Base-by-base conservation (phyloP, 2,329 filamentous ascomycete genomes). In the Thelonectria olida region DNA sequence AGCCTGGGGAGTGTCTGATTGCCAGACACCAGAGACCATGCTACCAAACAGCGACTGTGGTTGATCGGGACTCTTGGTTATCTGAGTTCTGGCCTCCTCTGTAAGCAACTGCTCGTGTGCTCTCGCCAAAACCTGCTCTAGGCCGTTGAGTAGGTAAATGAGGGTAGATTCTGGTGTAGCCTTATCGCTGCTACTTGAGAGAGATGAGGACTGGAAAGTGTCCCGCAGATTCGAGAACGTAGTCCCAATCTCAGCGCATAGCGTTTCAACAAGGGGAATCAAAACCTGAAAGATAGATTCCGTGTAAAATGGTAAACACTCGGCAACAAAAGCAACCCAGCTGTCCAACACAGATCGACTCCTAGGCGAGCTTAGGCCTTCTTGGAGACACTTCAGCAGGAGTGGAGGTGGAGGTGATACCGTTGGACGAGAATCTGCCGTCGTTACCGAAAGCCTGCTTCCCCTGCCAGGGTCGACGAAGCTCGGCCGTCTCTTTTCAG, bases 11-110 rank as follows among this genome's bases (percentile, higher is more conserved):
- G 87, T 83, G 61, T 97, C 93, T 1, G 91, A 87, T 36, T 92
- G 86, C 74, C 97, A 97, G 0, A 97, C 92, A 1, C 93, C 93
- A 1, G 93, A 96, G 2, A 97, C 92, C 88, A 97, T 97, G 68
- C 92, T 97, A 44, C 93, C 93, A 72, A 98, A 97, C 74, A 97
- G 95, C 5, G 93, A 90, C 73, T 94, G 92, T 13, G 90, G 88
- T 67, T 92, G 91, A 71, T 96, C 92, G 20, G 93, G 92, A 61
- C 88, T 90, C 78, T 97, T 97, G 42, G 84, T 81, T 31, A 87
- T 80, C 56, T 89, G 87, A 42, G 85, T 84, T 64, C 86, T 88
- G 39, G 88, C 86, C 76, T 97, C 93, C 68, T 97, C 93, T 22
- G 85, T 81, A 51, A 94, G 79, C 19, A 98, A 81, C 59, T 90